Percentiles rank a stretch among this genome's conserved stretches.
phyloP scores from a whole-genome alignment of 2,329 filamentous ascomycete genomes.

The Allantophomopsis cytisporea region DNA sequence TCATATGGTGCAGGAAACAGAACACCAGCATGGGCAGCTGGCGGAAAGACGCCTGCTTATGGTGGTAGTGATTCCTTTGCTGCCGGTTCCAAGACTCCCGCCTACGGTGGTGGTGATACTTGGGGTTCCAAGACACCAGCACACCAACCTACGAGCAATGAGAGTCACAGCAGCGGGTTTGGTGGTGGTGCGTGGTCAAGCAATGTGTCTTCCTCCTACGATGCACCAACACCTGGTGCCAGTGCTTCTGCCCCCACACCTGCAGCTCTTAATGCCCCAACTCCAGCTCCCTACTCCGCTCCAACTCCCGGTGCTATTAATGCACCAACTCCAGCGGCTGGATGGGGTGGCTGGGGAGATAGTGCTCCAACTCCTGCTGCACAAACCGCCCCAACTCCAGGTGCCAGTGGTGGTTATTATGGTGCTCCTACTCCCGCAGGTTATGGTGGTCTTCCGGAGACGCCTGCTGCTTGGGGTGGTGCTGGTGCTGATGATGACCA shows the following conservation, averaged over 20 bases:
- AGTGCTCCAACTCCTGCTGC: conserved; percentile 53
- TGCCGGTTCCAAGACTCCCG: conserved; percentile 65
- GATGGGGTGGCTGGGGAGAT: conserved; percentile 24
- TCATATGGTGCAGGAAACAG: conserved; percentile 62
- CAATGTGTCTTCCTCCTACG: conserved; percentile 34
- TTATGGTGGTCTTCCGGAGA: conserved; percentile 37
- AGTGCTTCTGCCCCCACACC: conserved; percentile 34
- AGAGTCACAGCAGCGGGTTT: conserved; percentile 13
- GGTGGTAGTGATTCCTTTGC: conserved; percentile 40
- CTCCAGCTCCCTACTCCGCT: conserved; percentile 25
- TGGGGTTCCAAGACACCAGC: conserved; percentile 58
- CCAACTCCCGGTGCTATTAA: conserved; percentile 18
- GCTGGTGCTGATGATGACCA: conserved; percentile 24
- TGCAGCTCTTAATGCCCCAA: conserved; percentile 33
- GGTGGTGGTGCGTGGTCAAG: conserved; percentile 13
- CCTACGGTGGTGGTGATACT: conserved; percentile 46
- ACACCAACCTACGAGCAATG: conserved; percentile 35
- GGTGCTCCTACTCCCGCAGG: conserved; percentile 54
- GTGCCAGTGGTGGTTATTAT: conserved; percentile 28
- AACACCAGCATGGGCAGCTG: conserved; percentile 68
- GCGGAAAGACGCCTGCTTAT: conserved; percentile 55
- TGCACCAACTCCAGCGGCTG: conserved; percentile 12
- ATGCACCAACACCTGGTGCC: conserved; percentile 55
- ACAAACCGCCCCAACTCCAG: conserved; percentile 54
- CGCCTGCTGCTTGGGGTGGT: conserved; percentile 35